Evolutionary conservation across 1,139 yeast genomes (phyloP).

Genomic region (Hyphopichia wangnamkhiaoensis): DNA sequence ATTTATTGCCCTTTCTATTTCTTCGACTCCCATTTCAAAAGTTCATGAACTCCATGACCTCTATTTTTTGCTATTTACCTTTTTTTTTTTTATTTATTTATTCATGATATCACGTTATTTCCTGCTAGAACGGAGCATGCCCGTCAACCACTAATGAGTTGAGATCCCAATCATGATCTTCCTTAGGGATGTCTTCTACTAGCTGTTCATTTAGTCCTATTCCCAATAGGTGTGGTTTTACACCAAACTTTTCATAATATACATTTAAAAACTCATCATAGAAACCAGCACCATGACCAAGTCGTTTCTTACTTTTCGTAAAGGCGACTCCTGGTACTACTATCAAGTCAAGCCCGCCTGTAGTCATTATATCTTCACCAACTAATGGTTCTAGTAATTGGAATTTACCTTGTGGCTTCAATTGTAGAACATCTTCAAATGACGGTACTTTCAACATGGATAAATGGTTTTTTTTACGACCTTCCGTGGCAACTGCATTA

Average conservation of each 20-base stretch:
- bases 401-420: constrained; percentile 71
- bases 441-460: constrained; percentile 55
- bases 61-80: background rate
- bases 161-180: constrained; percentile 67
- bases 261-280: constrained; percentile 76
- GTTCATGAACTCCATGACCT: background rate
- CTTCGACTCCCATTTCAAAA: background rate
- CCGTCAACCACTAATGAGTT: constrained; percentile 54
- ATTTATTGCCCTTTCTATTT: background rate
- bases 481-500: constrained; percentile 16
- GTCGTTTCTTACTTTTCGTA: constrained; percentile 50
- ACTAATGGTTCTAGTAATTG: constrained; percentile 64
- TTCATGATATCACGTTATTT: background rate
- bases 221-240: constrained; percentile 55
- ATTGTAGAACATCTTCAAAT: constrained; percentile 38
- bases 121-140: constrained; percentile 1
- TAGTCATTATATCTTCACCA: constrained; percentile 35
- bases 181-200: constrained; percentile 60
- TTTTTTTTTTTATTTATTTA: background rate
- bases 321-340: constrained; percentile 89
- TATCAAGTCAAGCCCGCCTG: constrained; percentile 62
- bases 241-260: constrained; percentile 35
- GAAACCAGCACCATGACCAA: constrained; percentile 94
- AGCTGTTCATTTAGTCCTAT: constrained; percentile 72
- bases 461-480: constrained; percentile 49